Evolutionary conservation across 345 rosid species (phyloP).

Genomic region (Kandelia obovata): DNA sequence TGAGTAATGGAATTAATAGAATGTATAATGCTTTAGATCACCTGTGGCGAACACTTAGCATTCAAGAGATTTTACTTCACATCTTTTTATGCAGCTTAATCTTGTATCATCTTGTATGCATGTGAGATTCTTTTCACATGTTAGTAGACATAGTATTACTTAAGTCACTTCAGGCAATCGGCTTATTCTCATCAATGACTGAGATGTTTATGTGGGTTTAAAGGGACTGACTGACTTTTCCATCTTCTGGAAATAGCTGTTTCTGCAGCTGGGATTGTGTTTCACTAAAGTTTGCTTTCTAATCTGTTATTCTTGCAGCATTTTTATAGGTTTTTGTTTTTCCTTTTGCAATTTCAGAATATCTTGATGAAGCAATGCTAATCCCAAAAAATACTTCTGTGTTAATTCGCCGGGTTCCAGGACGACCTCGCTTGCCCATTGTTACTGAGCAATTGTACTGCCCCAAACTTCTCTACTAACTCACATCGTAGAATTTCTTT

Average conservation of each 20-base stretch:
- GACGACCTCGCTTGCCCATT: constrained; percentile 94
- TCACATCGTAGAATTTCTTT: constrained; percentile 17
- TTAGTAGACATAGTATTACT: not conserved
- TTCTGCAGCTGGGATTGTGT: not conserved
- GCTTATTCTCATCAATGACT: not conserved
- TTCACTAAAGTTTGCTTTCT: constrained; percentile 13
- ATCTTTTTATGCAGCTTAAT: too few relatives aligned
- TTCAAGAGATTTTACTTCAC: too few relatives aligned
- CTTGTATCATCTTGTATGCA: too few relatives aligned
- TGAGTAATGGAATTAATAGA: too few relatives aligned
- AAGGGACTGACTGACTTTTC: not conserved
- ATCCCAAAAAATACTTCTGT: constrained; percentile 98
- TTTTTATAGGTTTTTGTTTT: constrained; percentile 41
- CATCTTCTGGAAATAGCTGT: constrained; percentile 2
- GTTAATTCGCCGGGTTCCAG: constrained; percentile 96
- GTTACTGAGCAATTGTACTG: constrained; percentile 80
- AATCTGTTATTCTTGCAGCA: constrained; percentile 27
- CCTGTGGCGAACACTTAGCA: too few relatives aligned
- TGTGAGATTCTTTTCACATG: too few relatives aligned
- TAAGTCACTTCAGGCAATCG: not conserved
- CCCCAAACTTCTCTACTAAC: constrained; percentile 44
- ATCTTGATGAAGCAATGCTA: constrained; percentile 90
- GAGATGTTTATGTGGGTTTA: not conserved
- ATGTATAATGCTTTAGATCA: too few relatives aligned
- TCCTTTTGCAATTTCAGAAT: constrained; percentile 81